These are phyloP conservation scores for Aureobasidium sp. DNA, from an alignment of 2,329 filamentous ascomycete species.

Conservation along the genomic window DNA sequence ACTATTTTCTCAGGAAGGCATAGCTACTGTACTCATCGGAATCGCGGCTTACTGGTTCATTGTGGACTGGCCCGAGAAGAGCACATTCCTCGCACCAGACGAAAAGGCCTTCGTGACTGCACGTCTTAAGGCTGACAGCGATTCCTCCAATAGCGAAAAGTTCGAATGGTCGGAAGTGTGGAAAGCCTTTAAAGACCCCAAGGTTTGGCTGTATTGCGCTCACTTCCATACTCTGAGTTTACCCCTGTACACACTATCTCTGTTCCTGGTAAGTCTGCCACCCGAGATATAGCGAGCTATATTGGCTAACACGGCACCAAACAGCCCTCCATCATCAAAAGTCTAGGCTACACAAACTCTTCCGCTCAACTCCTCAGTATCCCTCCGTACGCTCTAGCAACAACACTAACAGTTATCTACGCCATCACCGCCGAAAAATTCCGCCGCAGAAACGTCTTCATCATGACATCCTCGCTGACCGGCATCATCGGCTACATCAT, in stretches of 20 bases:
- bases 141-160: conserved; percentile 58
- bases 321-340: conserved; percentile 54
- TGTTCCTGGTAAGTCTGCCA: conserved; percentile 33
- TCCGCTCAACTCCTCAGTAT: conserved; percentile 32
- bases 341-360: conserved; percentile 51
- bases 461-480: conserved; percentile 37
- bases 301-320: not conserved
- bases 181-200: conserved; percentile 57
- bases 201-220: conserved; percentile 64
- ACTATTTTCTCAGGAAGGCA: conserved; percentile 44
- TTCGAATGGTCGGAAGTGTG: conserved; percentile 61
- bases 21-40: conserved; percentile 48
- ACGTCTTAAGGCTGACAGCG: conserved; percentile 58
- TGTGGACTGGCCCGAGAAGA: conserved; percentile 44
- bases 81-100: conserved; percentile 46
- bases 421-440: conserved; percentile 54
- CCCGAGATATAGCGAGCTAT: too few species aligned
- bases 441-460: conserved; percentile 52
- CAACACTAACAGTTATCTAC: conserved; percentile 48
- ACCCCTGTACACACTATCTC: conserved; percentile 38
- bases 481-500: conserved; percentile 32
- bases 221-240: conserved; percentile 66
- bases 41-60: conserved; percentile 47
- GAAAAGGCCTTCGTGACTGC: conserved; percentile 53
- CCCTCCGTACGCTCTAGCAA: conserved; percentile 33